Evolutionary conservation across 1,139 yeast species (phyloP).

Genomic region (Geotrichum histeridarum): DNA sequence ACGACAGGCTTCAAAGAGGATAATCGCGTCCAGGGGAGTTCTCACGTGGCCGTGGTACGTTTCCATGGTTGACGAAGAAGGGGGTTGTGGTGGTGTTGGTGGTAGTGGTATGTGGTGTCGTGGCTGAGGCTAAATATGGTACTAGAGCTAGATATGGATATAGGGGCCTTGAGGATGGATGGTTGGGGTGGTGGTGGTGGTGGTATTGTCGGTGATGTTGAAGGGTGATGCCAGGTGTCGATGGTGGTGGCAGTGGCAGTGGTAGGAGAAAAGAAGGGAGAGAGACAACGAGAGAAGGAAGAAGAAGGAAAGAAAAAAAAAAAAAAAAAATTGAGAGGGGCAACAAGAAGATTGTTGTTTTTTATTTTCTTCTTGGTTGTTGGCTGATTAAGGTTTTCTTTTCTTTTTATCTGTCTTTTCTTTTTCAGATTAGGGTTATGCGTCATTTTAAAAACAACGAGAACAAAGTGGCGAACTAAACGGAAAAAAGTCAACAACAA

Average conservation of each 20-base stretch:
- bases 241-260: conserved; percentile 7
- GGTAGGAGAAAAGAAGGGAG: neutral
- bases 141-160: neutral
- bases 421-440: too few relatives aligned
- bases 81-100: too few relatives aligned
- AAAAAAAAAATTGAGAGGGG: neutral
- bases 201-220: neutral
- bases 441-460: too few relatives aligned
- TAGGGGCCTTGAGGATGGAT: neutral
- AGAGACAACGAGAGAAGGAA: neutral
- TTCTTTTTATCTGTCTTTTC: too few relatives aligned
- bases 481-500: too few relatives aligned
- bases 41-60: conserved; percentile 58
- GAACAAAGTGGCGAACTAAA: too few relatives aligned
- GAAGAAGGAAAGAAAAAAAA: neutral
- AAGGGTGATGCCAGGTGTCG: neutral
- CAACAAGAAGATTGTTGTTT: neutral
- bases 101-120: neutral
- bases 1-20: conserved; percentile 61
- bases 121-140: neutral
- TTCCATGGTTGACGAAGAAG: conserved; percentile 39
- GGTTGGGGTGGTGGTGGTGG: neutral
- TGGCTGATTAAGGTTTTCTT: too few relatives aligned
- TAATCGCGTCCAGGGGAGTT: conserved; percentile 57
- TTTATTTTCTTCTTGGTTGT: too few relatives aligned